A percentile compares a stretch with the other conserved stretches of the same genome.
Conservation (phyloP, 1,284 basidiomycete genomes). For the Lentinula novae-zelandiae region DNA sequence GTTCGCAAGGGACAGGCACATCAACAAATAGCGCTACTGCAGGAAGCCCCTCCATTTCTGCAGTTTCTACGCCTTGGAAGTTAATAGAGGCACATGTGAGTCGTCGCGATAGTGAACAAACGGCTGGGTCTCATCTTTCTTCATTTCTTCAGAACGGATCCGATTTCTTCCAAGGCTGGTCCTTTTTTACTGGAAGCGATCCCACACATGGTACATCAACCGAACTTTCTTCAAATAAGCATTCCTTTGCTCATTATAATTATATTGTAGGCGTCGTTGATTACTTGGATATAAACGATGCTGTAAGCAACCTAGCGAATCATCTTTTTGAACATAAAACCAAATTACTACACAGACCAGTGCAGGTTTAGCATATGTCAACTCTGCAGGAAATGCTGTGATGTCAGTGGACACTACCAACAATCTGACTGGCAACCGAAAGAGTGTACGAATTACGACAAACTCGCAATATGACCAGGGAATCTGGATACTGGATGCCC, state of each 20-base stretch:
- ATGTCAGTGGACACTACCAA: constrained; percentile 84
- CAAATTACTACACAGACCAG: constrained; percentile 29
- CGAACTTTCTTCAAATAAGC: not conserved
- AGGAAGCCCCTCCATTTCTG: constrained; percentile 22
- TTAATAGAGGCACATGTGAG: constrained; percentile 31
- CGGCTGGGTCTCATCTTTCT: not conserved
- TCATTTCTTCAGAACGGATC: constrained; percentile 45
- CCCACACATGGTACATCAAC: constrained; percentile 68
- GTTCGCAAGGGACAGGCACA: constrained; percentile 10
- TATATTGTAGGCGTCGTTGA: constrained; percentile 36
- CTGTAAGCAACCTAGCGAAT: constrained; percentile 35
- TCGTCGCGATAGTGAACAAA: not conserved
- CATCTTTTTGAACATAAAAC: not conserved
- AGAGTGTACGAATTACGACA: constrained; percentile 76
- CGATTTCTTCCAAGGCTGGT: constrained; percentile 79
- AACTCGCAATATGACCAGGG: constrained; percentile 61
- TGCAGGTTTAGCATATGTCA: constrained; percentile 54
- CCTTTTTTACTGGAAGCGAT: constrained; percentile 69
- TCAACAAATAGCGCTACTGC: constrained; percentile 13
- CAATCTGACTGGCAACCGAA: constrained; percentile 58
- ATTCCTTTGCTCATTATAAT: not conserved
- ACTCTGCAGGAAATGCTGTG: constrained; percentile 67
- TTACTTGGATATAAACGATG: constrained; percentile 54
- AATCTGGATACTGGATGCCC: constrained; percentile 76
- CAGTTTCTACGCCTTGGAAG: constrained; percentile 25